Evolutionary conservation across 129 eudicot species (phyloP).

Genomic region (Mikania micrantha): DNA sequence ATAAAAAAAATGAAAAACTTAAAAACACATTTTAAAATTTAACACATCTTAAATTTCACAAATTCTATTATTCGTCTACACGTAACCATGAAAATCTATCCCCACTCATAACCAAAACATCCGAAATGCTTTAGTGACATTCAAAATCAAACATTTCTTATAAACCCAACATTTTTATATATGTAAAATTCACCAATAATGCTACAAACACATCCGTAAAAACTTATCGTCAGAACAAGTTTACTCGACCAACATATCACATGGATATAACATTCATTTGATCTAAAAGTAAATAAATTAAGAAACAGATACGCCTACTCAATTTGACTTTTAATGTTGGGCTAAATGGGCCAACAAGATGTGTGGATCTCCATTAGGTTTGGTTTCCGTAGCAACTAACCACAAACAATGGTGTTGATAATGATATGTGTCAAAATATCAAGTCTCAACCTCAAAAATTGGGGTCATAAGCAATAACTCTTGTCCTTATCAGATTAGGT

Average conservation of each 20-base stretch:
- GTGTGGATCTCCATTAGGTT: constrained; percentile 26
- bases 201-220: background rate
- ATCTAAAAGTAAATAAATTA: background rate
- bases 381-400: too few species aligned
- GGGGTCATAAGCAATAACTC: constrained; percentile 25
- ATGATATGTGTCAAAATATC: constrained; percentile 1
- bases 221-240: too few species aligned
- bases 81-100: too few species aligned
- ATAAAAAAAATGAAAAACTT: too few species aligned
- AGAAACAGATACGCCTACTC: background rate
- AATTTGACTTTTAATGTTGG: background rate
- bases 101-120: background rate
- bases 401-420: constrained; percentile 18
- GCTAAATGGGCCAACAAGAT: constrained; percentile 13
- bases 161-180: background rate
- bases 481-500: constrained; percentile 27
- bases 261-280: too few species aligned
- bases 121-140: background rate
- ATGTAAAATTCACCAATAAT: background rate
- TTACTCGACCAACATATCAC: too few species aligned
- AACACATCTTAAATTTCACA: too few species aligned
- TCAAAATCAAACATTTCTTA: too few species aligned
- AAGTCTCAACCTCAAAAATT: constrained; percentile 21
- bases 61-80: too few species aligned
- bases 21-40: too few species aligned